Percentiles rank a stretch among this genome's conserved stretches.
Conservation (phyloP, 1,139 yeast species). For the Lodderomyces jiufengensis region DNA sequence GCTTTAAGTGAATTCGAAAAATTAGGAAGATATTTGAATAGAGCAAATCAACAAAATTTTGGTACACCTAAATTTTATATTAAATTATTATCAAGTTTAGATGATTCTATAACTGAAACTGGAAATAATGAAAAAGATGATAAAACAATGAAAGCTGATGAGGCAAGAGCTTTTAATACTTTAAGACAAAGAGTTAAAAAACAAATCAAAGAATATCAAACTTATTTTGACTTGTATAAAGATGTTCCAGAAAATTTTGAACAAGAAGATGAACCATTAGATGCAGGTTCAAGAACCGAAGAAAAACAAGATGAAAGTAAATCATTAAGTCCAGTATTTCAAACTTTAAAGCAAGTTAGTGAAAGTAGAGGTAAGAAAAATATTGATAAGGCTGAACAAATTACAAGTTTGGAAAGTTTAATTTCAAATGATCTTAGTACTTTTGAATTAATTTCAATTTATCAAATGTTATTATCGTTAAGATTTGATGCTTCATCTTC, state of each 20-base stretch:
- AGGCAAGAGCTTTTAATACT: conserved; percentile 84
- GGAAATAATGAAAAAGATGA: conserved; percentile 56
- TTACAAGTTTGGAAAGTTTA: conserved; percentile 64
- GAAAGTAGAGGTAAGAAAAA: conserved; percentile 96
- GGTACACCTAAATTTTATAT: conserved; percentile 70
- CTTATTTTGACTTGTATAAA: conserved; percentile 56
- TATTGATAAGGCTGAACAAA: conserved; percentile 80
- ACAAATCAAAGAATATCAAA: conserved; percentile 64
- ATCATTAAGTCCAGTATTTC: conserved; percentile 54
- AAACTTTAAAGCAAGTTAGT: conserved; percentile 67
- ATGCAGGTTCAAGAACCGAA: conserved; percentile 14
- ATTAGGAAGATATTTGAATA: conserved; percentile 60
- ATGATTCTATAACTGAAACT: conserved; percentile 59
- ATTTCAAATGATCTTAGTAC: conserved; percentile 41
- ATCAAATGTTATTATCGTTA: conserved; percentile 80
- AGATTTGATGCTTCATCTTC: conserved; percentile 78
- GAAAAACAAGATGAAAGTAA: conserved; percentile 20
- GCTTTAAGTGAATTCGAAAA: conserved; percentile 78
- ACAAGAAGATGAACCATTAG: conserved; percentile 44
- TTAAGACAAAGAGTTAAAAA: conserved; percentile 87
- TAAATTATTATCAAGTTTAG: conserved; percentile 67
- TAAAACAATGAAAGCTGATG: conserved; percentile 78
- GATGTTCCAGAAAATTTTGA: conserved; percentile 74
- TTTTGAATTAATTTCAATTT: conserved; percentile 75
- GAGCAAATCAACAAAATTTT: conserved; percentile 72